Base-by-base conservation (phyloP, 2,329 filamentous ascomycete species). In the Aspergillus aculeatinus region DNA sequence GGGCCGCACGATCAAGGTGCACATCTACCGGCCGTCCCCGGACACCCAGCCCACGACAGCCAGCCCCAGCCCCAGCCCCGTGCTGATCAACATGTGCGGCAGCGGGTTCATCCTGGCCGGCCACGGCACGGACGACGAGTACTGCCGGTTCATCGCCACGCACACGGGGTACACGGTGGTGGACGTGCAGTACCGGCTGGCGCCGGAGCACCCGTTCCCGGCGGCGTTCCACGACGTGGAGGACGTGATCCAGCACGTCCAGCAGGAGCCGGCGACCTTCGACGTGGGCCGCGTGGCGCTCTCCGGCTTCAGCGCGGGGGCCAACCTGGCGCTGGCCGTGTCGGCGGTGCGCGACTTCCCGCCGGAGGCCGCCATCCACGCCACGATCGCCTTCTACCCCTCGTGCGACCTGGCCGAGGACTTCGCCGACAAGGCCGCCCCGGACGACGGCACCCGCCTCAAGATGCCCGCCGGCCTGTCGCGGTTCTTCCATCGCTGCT, bases 291-390 rank as follows among this genome's bases (percentile, higher is more conserved):
- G 63, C 4, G 52, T 80, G 12, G 68, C 70, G 0, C 58, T 79
- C 1, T 73, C 70, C 1, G 78, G 78, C 9, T 80, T 79, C 63
- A 78, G 75, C 48, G 74, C 78, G 0, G 78, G 78, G 2, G 78
- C 55, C 0, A 79, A 74, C 48, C 68, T 80, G 33, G 55, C 63
- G 2, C 49, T 72, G 53, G 47, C 52, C 3, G 11, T 58, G 23
- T 58, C 57, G n/a, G 55, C 55, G 5, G 39, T 42, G 3, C 14
- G 16, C 16, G 39, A 42, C 16, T n/a, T 19, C 39, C 39, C 39
- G 16, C 39, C 12, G 4, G 39, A 42, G 16, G 6, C 39, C 16
- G 6, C 39, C 39, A 42, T 42, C 39, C 4, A 7, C 39, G 39
- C 39, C 3, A 42, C 39, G 4, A 7, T 42, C 39, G 39, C 16